Evolutionary conservation across 805 yeast species (phyloP), one percentile per base, ranked within the genome.

Genomic region (Wickerhamomyces chaumierensis): DNA sequence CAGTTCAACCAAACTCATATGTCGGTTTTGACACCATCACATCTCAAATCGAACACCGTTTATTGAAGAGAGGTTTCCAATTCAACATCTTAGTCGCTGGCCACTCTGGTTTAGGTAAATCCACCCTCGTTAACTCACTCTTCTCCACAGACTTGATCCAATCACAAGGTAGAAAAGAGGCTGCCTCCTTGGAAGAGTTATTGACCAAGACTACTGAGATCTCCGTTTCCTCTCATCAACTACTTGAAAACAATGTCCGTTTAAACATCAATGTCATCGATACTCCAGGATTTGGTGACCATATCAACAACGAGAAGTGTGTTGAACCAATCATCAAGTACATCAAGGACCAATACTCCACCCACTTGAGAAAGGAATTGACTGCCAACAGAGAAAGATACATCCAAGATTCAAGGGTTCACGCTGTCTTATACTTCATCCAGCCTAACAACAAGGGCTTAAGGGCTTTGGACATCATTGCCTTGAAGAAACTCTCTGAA

Each of bases 221-320:
- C 58, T 73, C 75, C 46, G 79, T 79, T 20, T 68, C 78, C 21
- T 60, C 73, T n/a, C 88, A 81, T 44, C 69, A 72, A 15, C 69
- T 92, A 47, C 62, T 76, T 41, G 98, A 92, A 62, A 87, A 86
- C 58, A 83, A 82, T 47, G 97, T 92, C 41, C 77, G 79, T 45
- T 74, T 92, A 57, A 81, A 81, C 52, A 66, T 92, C 46, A 88
- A 86, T 52, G 78, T 92, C 40, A 84, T 92, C 56, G 98, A 92
- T 58, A 92, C 98, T 3, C 97, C 97, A 17, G 97, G 97, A 14
- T 92, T 86, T 67, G 97, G 96, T 31, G 98, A 92, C 68, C 95
- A 84, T 63, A 82, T 92, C 48, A 84, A 87, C 65, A 88, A 88
- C 62, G 94, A 84, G 53, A 83, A 81, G 62, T 87, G 94, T 62